phyloP scores from a whole-genome alignment of 345 rosid genomes.

The Gossypium turneri region DNA sequence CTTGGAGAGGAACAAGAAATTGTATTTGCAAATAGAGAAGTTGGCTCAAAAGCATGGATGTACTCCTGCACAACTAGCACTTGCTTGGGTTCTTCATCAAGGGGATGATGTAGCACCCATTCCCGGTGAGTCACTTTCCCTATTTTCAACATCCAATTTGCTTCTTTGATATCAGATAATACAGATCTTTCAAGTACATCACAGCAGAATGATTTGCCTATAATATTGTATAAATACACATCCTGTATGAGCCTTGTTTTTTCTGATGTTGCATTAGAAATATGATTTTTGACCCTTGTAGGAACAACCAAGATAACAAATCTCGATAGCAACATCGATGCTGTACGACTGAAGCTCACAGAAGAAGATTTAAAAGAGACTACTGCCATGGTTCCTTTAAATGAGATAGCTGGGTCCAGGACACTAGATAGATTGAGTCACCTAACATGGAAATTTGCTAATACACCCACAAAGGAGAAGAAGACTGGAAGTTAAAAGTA shows the following conservation, averaged over 20 bases:
- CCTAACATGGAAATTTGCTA: background rate
- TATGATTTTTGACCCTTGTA: background rate
- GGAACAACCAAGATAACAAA: slow-evolving; percentile 12
- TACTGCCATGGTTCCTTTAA: background rate
- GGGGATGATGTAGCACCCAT: slow-evolving; percentile 42
- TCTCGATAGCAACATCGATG: slow-evolving; percentile 7
- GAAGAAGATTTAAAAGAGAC: slow-evolving; percentile 10
- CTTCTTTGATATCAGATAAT: background rate
- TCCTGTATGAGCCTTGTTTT: background rate
- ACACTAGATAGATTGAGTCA: background rate
- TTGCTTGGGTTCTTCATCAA: slow-evolving; percentile 43
- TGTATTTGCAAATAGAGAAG: slow-evolving; percentile 28
- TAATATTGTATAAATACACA: too few species aligned
- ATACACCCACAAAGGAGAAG: slow-evolving; percentile 10
- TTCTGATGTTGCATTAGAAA: background rate
- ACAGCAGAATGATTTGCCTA: background rate
- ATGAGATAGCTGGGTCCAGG: background rate
- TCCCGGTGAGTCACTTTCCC: slow-evolving; percentile 30
- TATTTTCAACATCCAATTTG: background rate
- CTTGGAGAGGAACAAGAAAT: slow-evolving; percentile 27
- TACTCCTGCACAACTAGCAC: slow-evolving; percentile 38
- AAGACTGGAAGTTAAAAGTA: background rate
- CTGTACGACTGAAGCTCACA: slow-evolving; percentile 1
- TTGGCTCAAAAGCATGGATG: slow-evolving; percentile 33
- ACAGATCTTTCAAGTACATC: background rate